Evolutionary conservation across 2,329 filamentous ascomycete species (phyloP), one percentile per base, ranked within the genome.

Genomic region (Alternaria incomplexa): DNA sequence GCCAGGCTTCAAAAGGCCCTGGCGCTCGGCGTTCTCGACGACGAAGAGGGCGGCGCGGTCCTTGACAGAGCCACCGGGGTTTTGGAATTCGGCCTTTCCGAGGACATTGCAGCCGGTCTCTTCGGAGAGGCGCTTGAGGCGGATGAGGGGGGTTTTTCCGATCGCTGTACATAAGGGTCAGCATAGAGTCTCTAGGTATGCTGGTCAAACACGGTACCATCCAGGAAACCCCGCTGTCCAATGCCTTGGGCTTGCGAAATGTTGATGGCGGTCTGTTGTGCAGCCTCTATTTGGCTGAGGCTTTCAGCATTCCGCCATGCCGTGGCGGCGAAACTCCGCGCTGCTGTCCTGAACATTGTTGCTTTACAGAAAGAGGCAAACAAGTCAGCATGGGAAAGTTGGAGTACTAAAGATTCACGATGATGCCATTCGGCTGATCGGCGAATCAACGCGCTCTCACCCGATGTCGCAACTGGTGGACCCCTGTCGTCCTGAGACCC

Each of bases 41-140:
- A 98, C 92, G 83, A 93, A 99, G 52, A 97, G 88, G 5, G 96
- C 96, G 3, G 96, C 96, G 67, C 96, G 92, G 83, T 99, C 96
- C 84, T 99, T 99, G 79, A 99, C 91, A 58, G 91, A 94, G 63
- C 96, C 96, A 71, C 96, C 96, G 2, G 96, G 96, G 85, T 99
- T 99, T 86, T 97, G 96, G 84, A 99, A 99, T 81, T 99, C 96
- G 73, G 96, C 94, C 82, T 99, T 99, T 76, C 95, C 96, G 44
- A 98, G 89, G 62, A 99, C 85, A 73, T 97, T 92, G 86, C 96
- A 98, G 69, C 94, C 93, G 0, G 96, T 98, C 77, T 96, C 87
- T 63, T 93, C 89, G 44, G 95, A 98, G 71, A 98, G 89, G 65
- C 86, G 88, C 81, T 97, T 95, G 54, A 99, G 86, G 52, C 92